These are phyloP conservation scores for Suillus americanus DNA, from an alignment of 768 basidiomycete species.

Conservation along the genomic window DNA sequence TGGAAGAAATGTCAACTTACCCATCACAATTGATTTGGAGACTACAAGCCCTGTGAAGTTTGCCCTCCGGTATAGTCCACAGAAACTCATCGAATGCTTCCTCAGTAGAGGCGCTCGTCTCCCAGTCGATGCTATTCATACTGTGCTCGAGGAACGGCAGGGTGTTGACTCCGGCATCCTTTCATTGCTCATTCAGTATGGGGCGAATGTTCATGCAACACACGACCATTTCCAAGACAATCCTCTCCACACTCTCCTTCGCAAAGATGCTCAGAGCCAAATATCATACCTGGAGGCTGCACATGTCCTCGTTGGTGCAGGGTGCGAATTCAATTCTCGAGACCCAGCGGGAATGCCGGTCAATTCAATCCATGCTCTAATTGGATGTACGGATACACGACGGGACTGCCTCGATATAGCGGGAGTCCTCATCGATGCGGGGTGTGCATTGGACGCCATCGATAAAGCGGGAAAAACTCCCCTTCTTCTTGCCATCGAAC, in stretches of 20 bases:
- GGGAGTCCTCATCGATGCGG: neutral
- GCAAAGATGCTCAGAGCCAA: neutral
- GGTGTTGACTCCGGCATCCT: neutral
- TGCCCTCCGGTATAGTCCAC: neutral
- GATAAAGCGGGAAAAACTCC: neutral
- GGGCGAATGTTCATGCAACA: neutral
- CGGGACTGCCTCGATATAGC: neutral
- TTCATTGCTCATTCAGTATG: neutral
- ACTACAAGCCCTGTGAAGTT: neutral
- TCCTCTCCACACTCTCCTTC: neutral
- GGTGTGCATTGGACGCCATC: neutral
- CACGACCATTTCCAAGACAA: neutral
- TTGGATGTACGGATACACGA: neutral
- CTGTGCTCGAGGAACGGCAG: neutral
- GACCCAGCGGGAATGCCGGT: neutral
- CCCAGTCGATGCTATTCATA: neutral
- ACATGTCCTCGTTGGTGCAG: slow-evolving; percentile 6
- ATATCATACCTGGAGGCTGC: slow-evolving; percentile 3
- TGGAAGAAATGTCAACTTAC: neutral
- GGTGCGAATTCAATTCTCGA: slow-evolving; percentile 4
- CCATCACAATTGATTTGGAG: neutral
- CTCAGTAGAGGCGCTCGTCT: neutral
- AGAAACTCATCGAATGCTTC: neutral
- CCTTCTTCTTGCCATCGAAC: neutral
- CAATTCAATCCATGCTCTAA: neutral